Evolutionary conservation across 2,329 filamentous ascomycete species (phyloP), one percentile per base, ranked within the genome.

Genomic region (Apiospora hydei): DNA sequence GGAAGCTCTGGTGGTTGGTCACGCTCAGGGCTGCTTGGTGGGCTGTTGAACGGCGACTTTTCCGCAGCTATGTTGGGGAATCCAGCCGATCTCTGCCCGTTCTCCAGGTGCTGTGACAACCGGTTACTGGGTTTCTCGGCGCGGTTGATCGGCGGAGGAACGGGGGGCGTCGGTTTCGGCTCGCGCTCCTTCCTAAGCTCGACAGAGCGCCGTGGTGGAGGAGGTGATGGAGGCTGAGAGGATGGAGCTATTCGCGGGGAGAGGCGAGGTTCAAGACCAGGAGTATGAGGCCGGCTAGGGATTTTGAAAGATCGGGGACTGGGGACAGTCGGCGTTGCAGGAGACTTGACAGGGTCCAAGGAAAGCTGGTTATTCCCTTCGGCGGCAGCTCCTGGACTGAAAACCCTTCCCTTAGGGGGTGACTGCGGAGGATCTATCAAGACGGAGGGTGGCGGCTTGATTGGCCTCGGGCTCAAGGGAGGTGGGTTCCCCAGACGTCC

Each of bases 1-100:
- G 84, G 87, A 64, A 88, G 84, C 71, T 82, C 83, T 0, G 88
- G 87, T 10, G 86, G 86, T 8, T 84, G 83, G n/a, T 84, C 83
- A n/a, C 84, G 83, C n/a, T 87, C 85, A 0, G 85, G 80, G 78
- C 92, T 96, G 76, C 90, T 91, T 0, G 95, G 94, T 24, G 95
- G 95, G 47, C 94, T 98, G 78, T 87, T 95, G 79, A 98, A 98
- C 0, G 96, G 95, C 0, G 96, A 98, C 0, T 91, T 79, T 78
- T 85, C 83, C 73, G 85, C 81, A 78, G 82, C 64, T 79, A 84
- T 46, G 77, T 84, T 77, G 61, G 75, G 82, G 77, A 75, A 80
- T 73, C 76, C 71, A 53, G 85, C 83, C 34, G 80, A 74, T 61
- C 77, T 81, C 10, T 78, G 76, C 7, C 77, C 78, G 71, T 77